These are phyloP conservation scores for Pythium grandisporangium DNA, from an alignment of 352 stramenopile species.

Conservation along the genomic window DNA sequence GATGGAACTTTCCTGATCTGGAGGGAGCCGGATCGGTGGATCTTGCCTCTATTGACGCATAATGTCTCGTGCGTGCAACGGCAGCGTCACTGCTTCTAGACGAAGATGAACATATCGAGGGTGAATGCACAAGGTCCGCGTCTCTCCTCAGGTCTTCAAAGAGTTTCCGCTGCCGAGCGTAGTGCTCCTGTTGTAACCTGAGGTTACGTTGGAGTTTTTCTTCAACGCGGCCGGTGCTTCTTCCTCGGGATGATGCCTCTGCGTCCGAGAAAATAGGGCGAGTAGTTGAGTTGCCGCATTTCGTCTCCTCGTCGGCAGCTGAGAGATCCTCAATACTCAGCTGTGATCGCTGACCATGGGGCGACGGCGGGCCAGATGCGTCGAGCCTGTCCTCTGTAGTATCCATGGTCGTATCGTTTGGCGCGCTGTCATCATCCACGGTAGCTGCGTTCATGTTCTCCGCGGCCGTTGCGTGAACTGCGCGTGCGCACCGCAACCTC, in stretches of 20 bases:
- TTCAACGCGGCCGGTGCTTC: conserved; percentile 30
- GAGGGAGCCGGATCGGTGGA: no score
- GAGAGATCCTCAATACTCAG: conserved; percentile 43
- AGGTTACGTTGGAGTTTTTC: conserved; percentile 39
- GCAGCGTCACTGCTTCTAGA: conserved; percentile 11
- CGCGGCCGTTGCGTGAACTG: no score
- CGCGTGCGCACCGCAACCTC: no score
- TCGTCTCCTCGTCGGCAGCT: conserved; percentile 5
- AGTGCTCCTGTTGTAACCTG: conserved; percentile 49
- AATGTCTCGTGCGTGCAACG: no score
- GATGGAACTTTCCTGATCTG: conserved; percentile 7
- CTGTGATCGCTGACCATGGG: conserved; percentile 12
- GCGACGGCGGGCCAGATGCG: no score
- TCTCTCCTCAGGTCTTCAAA: conserved; percentile 42
- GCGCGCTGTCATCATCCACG: no score
- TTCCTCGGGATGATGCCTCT: neutral
- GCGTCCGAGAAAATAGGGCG: conserved; percentile 1
- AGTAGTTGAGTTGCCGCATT: conserved; percentile 6
- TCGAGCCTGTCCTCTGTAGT: no score
- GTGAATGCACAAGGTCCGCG: conserved; percentile 6
- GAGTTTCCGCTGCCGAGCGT: conserved; percentile 42
- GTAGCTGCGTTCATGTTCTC: no score
- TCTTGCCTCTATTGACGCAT: no score
- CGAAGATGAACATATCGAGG: conserved; percentile 11
- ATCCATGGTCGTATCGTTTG: no score